phyloP scores from a whole-genome alignment of 345 rosid genomes.

The Acer saccharum region DNA sequence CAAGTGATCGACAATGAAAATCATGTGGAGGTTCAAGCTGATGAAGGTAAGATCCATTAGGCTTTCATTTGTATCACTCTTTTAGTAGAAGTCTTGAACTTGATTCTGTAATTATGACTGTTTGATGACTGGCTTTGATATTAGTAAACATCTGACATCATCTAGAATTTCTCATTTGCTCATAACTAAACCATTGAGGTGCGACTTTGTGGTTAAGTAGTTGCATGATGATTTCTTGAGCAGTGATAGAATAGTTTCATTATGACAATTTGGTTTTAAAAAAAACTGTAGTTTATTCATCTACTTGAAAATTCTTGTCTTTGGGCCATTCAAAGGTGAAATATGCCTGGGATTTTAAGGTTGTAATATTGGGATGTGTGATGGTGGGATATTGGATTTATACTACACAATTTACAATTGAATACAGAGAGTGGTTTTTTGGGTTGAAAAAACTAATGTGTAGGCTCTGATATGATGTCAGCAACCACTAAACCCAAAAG shows the following conservation, averaged over 20 bases:
- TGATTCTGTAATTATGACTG: constrained; percentile 2
- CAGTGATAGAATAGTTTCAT: neutral
- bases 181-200: neutral
- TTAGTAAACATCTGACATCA: neutral
- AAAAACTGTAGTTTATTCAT: neutral
- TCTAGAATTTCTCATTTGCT: constrained; percentile 3
- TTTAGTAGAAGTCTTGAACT: neutral
- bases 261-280: neutral
- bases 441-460: neutral
- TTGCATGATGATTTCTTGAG: neutral
- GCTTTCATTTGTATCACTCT: constrained; percentile 12
- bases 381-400: neutral
- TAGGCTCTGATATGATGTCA: neutral
- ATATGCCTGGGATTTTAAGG: neutral
- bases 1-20: constrained; percentile 70
- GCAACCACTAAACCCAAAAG: neutral
- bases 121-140: neutral
- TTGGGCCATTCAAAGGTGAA: neutral
- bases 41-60: constrained; percentile 65
- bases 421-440: neutral
- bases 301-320: neutral
- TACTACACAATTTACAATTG: neutral
- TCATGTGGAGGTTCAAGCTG: constrained; percentile 75
- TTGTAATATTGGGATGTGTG: neutral
- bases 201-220: neutral